phyloP scores from a whole-genome alignment of 352 stramenopile genomes.

The Pythium phragmiticola region DNA sequence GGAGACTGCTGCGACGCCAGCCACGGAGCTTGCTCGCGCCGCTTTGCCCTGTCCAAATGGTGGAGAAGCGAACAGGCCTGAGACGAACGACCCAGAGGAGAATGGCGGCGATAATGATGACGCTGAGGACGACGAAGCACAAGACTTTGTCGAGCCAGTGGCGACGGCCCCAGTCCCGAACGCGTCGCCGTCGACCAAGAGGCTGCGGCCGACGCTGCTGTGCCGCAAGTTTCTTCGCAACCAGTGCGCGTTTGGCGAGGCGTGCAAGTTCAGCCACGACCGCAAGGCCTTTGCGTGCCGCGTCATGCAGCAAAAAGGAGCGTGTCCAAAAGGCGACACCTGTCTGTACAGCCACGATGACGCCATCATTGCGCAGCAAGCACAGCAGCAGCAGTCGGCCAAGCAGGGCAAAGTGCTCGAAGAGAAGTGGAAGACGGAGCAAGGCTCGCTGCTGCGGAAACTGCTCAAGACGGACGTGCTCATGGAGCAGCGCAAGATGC shows the following conservation, averaged over 20 bases:
- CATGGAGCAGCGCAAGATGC: conserved; percentile 67
- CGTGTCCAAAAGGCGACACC: conserved; percentile 50
- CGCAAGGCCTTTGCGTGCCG: conserved; percentile 57
- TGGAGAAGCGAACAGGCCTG: background rate
- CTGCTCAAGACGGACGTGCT: conserved; percentile 71
- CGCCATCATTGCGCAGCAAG: conserved; percentile 30
- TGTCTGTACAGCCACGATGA: conserved; percentile 67
- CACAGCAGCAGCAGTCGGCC: conserved; percentile 29
- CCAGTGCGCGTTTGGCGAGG: conserved; percentile 54
- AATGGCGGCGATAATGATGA: conserved; percentile 27
- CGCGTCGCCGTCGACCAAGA: conserved; percentile 42
- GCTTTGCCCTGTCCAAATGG: background rate
- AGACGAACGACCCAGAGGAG: background rate
- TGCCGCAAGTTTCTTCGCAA: conserved; percentile 72
- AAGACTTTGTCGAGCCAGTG: conserved; percentile 19
- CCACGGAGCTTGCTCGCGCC: background rate
- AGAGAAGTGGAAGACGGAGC: conserved; percentile 60
- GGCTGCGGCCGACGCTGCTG: conserved; percentile 41
- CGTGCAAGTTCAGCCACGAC: conserved; percentile 77
- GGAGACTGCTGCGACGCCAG: background rate
- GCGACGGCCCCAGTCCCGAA: background rate
- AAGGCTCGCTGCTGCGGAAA: conserved; percentile 71
- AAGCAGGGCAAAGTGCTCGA: conserved; percentile 48
- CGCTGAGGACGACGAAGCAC: conserved; percentile 25
- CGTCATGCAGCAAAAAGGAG: conserved; percentile 51